Base-by-base conservation (phyloP, 768 basidiomycete genomes). In the Cyathus striatus region DNA sequence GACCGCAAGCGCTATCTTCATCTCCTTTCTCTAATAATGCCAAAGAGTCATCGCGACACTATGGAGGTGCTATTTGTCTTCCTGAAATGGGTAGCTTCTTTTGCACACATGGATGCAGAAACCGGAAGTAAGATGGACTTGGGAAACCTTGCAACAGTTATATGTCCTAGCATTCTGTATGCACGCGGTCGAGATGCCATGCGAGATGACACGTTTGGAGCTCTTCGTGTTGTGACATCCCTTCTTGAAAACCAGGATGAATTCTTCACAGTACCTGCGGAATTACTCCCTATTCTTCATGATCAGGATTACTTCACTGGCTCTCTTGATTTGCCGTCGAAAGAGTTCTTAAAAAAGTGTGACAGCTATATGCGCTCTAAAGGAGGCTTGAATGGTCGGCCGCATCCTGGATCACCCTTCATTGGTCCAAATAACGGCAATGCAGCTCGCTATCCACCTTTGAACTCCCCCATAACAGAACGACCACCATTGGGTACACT, bases 61-160 rank as follows among this genome's bases (percentile, higher is more conserved):
- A 82, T 96, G 80, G 96, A 99, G 64, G 90, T 96, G 40, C 70
- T 99, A 40, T 97, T 96, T 58, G 94, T 96, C 23, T 99, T 99
- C 71, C 75, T 99, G 51, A 96, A 97, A 65, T 99, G 96, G 96
- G 96, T 99, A 9, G 95, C 95, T 7, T 96, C 93, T 2, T 99
- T 99, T 61, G 92, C 96, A 38, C 95, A 99, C 64, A 82, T 94
- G 71, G 94, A 97, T 56, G 91, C 93, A 52, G 90, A 90, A 57
- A 97, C 95, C 0, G 94, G 94, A 32, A 94, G 90, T 67, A 94
- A 95, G 69, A 99, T 99, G 96, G 96, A 99, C 63, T 71, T 98
- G 37, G 76, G 76, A 14, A 99, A 99, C 62, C 76, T 99, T 51
- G 92, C 96, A 25, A 97, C 92, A 6, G 95, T 98, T 64, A 94